Conservation (phyloP, 176 grass and related monocot species). For the Bonia amplexicaulis region DNA sequence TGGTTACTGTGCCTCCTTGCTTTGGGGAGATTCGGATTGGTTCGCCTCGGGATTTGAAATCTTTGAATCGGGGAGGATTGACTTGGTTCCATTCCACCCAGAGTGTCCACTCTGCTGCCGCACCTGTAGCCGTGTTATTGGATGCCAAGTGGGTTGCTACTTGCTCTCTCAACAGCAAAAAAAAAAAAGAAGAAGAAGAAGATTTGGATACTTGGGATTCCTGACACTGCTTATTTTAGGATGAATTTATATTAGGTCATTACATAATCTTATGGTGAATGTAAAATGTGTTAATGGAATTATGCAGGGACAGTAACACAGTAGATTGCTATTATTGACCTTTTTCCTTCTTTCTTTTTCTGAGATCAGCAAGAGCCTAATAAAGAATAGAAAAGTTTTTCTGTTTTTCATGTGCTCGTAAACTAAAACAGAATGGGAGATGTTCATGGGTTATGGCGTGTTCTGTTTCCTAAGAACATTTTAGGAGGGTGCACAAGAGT, state of each 20-base stretch:
- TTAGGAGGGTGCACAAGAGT: background rate
- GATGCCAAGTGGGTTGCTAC: conserved; percentile 2
- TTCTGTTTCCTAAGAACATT: background rate
- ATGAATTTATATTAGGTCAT: background rate
- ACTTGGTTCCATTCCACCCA: background rate
- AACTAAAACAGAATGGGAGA: background rate
- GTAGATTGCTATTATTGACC: background rate
- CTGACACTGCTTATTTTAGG: background rate
- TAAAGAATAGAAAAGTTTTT: background rate
- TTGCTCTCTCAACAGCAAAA: background rate
- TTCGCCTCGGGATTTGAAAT: background rate
- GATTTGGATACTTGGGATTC: background rate
- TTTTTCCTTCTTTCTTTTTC: background rate
- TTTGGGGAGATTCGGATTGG: background rate
- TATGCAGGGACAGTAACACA: background rate
- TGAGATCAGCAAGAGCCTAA: background rate
- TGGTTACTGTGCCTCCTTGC: background rate
- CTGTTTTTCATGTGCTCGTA: background rate
- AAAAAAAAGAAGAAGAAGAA: background rate
- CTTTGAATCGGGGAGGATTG: background rate
- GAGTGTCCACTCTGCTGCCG: background rate
- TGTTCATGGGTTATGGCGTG: background rate
- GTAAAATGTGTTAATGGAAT: background rate
- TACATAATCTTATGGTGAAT: background rate
- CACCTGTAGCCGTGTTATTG: background rate